phyloP scores from a whole-genome alignment of 2,329 filamentous ascomycete genomes.

The Cryphonectria japonica region DNA sequence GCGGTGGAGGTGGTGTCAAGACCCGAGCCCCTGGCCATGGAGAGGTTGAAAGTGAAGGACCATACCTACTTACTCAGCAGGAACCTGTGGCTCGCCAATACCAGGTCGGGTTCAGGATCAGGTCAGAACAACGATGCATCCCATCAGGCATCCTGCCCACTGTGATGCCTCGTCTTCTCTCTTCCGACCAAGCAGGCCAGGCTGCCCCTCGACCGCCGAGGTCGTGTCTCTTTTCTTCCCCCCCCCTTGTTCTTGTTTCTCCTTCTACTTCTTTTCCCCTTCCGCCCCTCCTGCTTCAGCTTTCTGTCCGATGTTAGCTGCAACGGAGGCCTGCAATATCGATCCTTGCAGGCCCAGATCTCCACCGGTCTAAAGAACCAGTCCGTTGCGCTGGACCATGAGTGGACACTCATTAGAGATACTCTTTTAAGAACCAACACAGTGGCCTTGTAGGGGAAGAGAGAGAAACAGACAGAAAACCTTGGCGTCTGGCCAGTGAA shows the following conservation, averaged over 20 bases:
- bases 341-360: neutral
- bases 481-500: neutral
- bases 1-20: slow-evolving; percentile 3
- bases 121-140: neutral
- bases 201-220: neutral
- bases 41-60: neutral
- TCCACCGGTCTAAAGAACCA: neutral
- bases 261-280: neutral
- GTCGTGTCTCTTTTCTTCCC: too few species aligned
- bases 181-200: neutral
- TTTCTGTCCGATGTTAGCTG: neutral
- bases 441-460: neutral
- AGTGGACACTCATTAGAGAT: slow-evolving; percentile 2
- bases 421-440: neutral
- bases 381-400: slow-evolving; percentile 1
- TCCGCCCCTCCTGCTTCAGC: neutral
- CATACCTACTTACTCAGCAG: neutral
- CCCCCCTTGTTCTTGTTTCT: too few species aligned
- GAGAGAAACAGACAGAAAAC: neutral
- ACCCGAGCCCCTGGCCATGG: neutral
- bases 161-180: neutral
- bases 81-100: neutral
- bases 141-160: neutral
- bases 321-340: neutral
- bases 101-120: neutral